Evolutionary conservation across 345 rosid species (phyloP).

Genomic region (Physaria fendleri): DNA sequence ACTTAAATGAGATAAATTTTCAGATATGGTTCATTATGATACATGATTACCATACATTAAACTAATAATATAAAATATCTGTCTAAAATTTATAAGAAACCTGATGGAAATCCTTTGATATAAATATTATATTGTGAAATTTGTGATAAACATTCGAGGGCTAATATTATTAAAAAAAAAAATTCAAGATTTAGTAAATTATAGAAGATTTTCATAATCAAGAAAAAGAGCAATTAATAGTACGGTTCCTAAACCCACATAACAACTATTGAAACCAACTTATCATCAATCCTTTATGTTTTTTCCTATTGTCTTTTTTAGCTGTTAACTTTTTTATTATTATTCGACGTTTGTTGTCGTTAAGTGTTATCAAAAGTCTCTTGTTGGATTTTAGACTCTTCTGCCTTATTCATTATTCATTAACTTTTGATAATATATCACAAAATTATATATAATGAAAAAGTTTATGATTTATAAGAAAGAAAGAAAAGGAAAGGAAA

Average conservation of each 20-base stretch:
- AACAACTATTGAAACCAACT: constrained; percentile 24
- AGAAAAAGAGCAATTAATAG: background rate
- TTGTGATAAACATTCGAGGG: background rate
- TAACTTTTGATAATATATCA: background rate
- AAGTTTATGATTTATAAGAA: background rate
- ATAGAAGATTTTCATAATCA: background rate
- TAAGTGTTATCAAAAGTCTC: constrained; percentile 28
- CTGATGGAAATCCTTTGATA: background rate
- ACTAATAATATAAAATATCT: too few relatives aligned
- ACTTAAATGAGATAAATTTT: too few relatives aligned
- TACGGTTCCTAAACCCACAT: constrained; percentile 7
- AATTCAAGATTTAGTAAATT: background rate
- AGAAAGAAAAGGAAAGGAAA: background rate
- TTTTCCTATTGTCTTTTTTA: constrained; percentile 18
- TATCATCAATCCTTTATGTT: background rate
- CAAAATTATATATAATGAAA: background rate
- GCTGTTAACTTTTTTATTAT: background rate
- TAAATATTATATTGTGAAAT: background rate
- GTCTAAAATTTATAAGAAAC: too few relatives aligned
- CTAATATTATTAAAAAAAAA: too few relatives aligned
- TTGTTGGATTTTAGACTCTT: constrained; percentile 13
- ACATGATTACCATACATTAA: too few relatives aligned
- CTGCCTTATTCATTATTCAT: background rate
- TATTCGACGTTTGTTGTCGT: constrained; percentile 15
- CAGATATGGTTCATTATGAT: too few relatives aligned